Percentiles rank a stretch among this genome's conserved stretches.
Conservation (phyloP, 2,329 filamentous ascomycete genomes). For the Venturia aucupariae region DNA sequence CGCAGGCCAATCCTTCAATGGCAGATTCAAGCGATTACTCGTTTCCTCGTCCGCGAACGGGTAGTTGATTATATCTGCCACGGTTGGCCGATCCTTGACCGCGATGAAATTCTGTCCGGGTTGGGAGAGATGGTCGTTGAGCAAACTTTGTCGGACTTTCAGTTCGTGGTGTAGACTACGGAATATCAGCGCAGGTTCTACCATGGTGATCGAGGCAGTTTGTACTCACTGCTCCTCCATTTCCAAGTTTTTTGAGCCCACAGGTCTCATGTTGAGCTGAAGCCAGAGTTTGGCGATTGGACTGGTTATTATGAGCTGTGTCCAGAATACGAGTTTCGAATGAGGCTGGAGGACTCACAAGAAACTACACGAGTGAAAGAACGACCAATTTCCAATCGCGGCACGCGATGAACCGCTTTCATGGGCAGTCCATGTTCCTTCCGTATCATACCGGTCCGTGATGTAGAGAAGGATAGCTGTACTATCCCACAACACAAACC, state of each 20-base stretch:
- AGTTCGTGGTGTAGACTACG: neutral
- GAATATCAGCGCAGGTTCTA: too few relatives aligned
- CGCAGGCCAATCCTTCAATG: neutral
- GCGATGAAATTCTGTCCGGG: neutral
- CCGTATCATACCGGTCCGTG: neutral
- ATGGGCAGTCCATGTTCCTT: neutral
- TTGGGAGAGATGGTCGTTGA: neutral
- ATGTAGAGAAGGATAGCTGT: neutral
- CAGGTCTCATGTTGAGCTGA: neutral
- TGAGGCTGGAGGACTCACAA: neutral
- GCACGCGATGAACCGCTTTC: neutral
- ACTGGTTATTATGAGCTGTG: neutral
- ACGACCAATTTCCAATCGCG: neutral
- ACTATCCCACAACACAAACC: neutral
- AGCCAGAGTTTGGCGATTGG: slow-evolving; percentile 2
- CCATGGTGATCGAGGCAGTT: too few relatives aligned
- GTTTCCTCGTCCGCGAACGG: neutral
- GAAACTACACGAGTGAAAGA: neutral
- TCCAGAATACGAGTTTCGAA: neutral
- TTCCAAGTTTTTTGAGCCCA: neutral
- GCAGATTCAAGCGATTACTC: neutral
- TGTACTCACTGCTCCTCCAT: neutral
- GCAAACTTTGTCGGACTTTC: neutral
- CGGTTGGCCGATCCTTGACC: neutral
- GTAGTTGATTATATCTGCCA: neutral